Conservation (phyloP, 208 protist species). For the Trypanosoma scelopori region DNA sequence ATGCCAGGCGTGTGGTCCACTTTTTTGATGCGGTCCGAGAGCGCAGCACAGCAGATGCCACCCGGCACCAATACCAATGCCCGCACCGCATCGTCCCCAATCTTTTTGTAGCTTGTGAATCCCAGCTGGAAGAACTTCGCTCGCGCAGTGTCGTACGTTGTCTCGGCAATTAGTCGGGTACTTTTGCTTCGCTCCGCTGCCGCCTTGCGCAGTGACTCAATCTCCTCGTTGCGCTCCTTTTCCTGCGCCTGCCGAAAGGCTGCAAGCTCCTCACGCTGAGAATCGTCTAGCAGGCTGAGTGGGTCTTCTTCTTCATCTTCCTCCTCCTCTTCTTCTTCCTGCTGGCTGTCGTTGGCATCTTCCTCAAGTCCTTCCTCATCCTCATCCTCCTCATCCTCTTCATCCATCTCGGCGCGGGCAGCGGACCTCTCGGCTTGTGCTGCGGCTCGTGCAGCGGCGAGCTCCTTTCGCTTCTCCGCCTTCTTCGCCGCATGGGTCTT, state of each 20-base stretch:
- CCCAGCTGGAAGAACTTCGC: conserved; percentile 50
- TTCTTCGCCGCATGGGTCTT: conserved; percentile 37
- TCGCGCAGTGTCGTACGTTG: conserved; percentile 54
- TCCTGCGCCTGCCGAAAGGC: conserved; percentile 39
- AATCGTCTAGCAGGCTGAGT: conserved; percentile 40
- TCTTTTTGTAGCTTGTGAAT: conserved; percentile 48
- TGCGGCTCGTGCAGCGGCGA: conserved; percentile 32
- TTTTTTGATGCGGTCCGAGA: conserved; percentile 37
- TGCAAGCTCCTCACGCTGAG: conserved; percentile 48
- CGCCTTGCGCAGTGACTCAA: conserved; percentile 32
- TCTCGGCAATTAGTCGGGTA: conserved; percentile 33
- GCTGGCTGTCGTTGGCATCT: conserved; percentile 29
- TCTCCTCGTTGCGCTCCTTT: conserved; percentile 47
- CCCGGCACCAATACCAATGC: conserved; percentile 33
- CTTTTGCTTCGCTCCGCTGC: conserved; percentile 30
- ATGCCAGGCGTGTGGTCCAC: conserved; percentile 52
- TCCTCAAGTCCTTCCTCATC: conserved; percentile 30
- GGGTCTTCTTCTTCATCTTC: conserved; percentile 41
- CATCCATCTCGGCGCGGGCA: conserved; percentile 26
- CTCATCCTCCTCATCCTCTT: conserved; percentile 29
- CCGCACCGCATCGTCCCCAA: conserved; percentile 36
- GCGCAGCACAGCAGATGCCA: conserved; percentile 44
- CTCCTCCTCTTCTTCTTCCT: conserved; percentile 28
- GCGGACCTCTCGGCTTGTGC: conserved; percentile 29
- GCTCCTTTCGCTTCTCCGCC: conserved; percentile 45